Evolutionary conservation across 306 rosid species (phyloP), one percentile per base, ranked within the genome.

Genomic region (Citrullus mucosospermus): DNA sequence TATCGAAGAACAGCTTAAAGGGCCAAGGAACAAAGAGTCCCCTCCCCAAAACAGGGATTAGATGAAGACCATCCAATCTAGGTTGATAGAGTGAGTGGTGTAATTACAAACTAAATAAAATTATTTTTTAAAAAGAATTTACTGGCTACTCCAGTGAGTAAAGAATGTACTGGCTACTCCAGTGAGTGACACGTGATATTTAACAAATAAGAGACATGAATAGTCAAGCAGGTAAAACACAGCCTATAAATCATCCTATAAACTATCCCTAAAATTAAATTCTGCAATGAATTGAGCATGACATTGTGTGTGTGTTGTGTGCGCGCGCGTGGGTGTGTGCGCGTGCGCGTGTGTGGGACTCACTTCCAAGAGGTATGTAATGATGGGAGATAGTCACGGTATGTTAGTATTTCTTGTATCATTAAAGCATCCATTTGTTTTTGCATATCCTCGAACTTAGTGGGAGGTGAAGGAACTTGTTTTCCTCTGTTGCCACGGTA

Each of bases 341-440:
- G 28, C 1, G 28, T 25, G 28, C 1, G 1, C 1, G 1, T 25
- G 28, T 1, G 28, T 1, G 84, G 9, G 78, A 85, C 91, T 57
- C 85, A 92, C 97, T 80, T 86, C 98, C 97, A 93, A 66, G 90
- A 43, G 39, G 75, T 73, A 44, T 54, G 28, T 48, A 55, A 81
- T 58, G 90, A 81, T 63, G 97, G 98, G 25, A 88, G 75, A 82
- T 18, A 76, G 38, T 65, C 43, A 50, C 0, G 32, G 59, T 84
- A 53, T 34, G 58, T 46, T 60, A 71, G 48, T 16, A 85, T 11
- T 77, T 78, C 75, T n/a, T n/a, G 20, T 53, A 30, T 67, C 38
- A 67, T 67, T 53, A 67, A 67, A n/a, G 34, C 34, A 56, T 56
- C 28, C 30, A n/a, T 59, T 60, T 60, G 18, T 60, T 60, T 60